phyloP scores from a whole-genome alignment of 768 basidiomycete species.

The Boletales sp. region DNA sequence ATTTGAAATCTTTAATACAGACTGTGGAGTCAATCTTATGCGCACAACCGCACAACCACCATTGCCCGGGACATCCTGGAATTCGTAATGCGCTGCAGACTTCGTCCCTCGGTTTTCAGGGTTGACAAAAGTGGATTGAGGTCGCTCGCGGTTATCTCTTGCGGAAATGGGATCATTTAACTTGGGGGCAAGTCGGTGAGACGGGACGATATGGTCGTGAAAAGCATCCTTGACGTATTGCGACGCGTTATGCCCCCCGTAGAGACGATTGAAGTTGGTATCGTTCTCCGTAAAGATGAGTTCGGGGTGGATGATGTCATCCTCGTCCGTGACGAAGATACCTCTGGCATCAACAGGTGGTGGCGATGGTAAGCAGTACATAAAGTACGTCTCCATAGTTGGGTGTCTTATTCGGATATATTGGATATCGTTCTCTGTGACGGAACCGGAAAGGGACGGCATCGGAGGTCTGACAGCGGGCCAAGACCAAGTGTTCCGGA shows the following conservation, averaged over 20 bases:
- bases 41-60: slow-evolving; percentile 96
- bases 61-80: slow-evolving; percentile 79
- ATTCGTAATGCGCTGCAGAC: slow-evolving; percentile 86
- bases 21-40: slow-evolving; percentile 81
- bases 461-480: slow-evolving; percentile 59
- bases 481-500: slow-evolving; percentile 99
- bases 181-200: slow-evolving; percentile 63
- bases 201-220: slow-evolving; percentile 93
- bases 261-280: slow-evolving; percentile 90
- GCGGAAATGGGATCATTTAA: slow-evolving; percentile 18
- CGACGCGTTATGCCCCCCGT: slow-evolving; percentile 80
- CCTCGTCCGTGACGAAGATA: slow-evolving; percentile 59
- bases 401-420: slow-evolving; percentile 73
- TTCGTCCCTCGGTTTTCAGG: slow-evolving; percentile 89
- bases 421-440: slow-evolving; percentile 46
- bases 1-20: slow-evolving; percentile 70
- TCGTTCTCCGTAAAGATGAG: slow-evolving; percentile 97
- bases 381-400: slow-evolving; percentile 66
- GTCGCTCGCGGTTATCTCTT: not conserved
- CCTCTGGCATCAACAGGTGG: slow-evolving; percentile 79
- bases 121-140: slow-evolving; percentile 58
- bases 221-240: slow-evolving; percentile 95
- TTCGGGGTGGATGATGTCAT: slow-evolving; percentile 63
- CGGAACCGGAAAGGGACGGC: slow-evolving; percentile 56
- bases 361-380: slow-evolving; percentile 91